Percentiles rank a stretch among this genome's conserved stretches.
Evolutionary conservation across 805 yeast species (phyloP).

Genomic region (Saccharomycopsis schoenii): DNA sequence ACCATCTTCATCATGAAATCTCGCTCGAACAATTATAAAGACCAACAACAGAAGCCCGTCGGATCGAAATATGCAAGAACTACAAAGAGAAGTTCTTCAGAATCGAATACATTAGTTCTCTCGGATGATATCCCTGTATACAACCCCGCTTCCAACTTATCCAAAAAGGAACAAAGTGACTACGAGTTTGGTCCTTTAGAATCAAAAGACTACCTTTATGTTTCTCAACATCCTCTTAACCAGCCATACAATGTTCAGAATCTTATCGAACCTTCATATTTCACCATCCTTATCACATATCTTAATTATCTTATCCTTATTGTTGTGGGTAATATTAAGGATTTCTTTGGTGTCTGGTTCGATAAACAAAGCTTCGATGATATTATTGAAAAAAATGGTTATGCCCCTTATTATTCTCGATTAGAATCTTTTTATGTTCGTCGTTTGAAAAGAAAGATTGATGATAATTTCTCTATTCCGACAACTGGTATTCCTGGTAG

Average conservation of each 20-base stretch:
- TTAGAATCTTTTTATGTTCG: constrained; percentile 92
- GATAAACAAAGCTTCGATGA: constrained; percentile 55
- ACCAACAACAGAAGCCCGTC: neutral
- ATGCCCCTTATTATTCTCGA: constrained; percentile 92
- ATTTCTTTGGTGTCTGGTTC: constrained; percentile 72
- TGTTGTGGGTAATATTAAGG: constrained; percentile 83
- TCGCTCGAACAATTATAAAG: neutral
- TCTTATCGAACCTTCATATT: constrained; percentile 77
- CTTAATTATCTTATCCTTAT: constrained; percentile 76
- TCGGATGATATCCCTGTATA: constrained; percentile 7
- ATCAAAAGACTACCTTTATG: constrained; percentile 36
- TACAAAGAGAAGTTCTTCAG: neutral
- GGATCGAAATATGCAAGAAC: neutral
- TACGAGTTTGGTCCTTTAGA: constrained; percentile 43
- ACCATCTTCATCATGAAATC: constrained; percentile 1
- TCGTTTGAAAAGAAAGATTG: constrained; percentile 80
- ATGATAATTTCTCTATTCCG: constrained; percentile 92
- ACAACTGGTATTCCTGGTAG: constrained; percentile 98
- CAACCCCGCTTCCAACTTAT: constrained; percentile 10
- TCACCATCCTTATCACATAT: constrained; percentile 71
- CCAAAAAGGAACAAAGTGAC: constrained; percentile 31
- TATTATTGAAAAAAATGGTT: constrained; percentile 71
- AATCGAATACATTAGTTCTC: neutral
- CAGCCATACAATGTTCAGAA: constrained; percentile 29
- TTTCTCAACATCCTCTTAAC: constrained; percentile 36